Conservation (phyloP, 2,329 filamentous ascomycete genomes). For the Grosmannia serpens region DNA sequence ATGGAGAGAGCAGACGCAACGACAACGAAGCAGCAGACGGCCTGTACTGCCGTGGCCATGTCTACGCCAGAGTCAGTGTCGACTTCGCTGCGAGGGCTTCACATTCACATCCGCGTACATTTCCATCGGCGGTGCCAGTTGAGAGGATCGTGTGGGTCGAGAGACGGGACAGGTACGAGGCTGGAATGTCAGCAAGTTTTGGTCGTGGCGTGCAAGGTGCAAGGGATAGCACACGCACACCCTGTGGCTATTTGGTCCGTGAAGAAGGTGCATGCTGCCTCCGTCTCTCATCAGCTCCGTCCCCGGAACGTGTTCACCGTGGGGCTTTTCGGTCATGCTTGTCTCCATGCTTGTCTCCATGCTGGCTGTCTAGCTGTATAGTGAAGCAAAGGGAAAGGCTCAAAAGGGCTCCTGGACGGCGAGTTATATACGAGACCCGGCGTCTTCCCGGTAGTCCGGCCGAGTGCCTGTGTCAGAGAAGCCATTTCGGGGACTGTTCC, state of each 20-base stretch:
- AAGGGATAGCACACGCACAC: background rate
- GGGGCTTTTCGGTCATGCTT: background rate
- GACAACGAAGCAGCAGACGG: conserved; percentile 18
- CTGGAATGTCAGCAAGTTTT: conserved; percentile 27
- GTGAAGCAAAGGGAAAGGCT: background rate
- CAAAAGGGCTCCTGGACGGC: background rate
- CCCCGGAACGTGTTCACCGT: background rate
- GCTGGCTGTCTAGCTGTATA: background rate
- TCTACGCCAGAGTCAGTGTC: background rate
- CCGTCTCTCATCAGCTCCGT: background rate
- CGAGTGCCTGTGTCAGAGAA: background rate
- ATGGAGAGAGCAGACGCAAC: conserved; percentile 35
- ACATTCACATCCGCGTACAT: conserved; percentile 13
- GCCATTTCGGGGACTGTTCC: background rate
- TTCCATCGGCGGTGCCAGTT: conserved; percentile 23
- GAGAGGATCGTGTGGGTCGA: background rate
- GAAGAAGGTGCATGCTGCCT: background rate
- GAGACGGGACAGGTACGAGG: conserved; percentile 26
- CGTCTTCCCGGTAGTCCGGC: background rate
- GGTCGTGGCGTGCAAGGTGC: no score
- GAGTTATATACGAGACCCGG: background rate
- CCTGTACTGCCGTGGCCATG: conserved; percentile 22
- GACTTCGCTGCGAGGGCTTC: conserved; percentile 22
- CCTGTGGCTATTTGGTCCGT: background rate
- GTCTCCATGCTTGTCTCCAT: background rate